Evolutionary conservation across 805 yeast genomes (phyloP).

Genomic region (Candida taoyuanica): DNA sequence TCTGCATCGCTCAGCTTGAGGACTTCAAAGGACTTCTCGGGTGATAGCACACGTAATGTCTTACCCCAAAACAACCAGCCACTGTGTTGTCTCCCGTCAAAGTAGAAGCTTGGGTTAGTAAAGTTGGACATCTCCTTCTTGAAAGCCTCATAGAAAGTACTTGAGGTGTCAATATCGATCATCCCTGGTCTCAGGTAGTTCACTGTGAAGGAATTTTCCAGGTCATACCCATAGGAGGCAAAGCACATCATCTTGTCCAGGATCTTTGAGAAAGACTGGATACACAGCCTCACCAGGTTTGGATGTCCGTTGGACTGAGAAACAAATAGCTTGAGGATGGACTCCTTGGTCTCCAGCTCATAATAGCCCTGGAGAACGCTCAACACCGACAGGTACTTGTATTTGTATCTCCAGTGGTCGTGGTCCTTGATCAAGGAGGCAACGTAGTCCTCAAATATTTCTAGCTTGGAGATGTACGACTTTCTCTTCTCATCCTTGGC

Average conservation of each 20-base stretch:
- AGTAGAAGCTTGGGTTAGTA: conserved; percentile 44
- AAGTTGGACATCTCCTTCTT: conserved; percentile 46
- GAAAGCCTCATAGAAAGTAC: conserved; percentile 39
- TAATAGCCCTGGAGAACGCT: conserved; percentile 48
- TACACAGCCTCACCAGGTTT: conserved; percentile 50
- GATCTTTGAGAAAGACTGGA: conserved; percentile 55
- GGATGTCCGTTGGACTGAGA: conserved; percentile 56
- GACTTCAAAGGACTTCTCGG: conserved; percentile 26
- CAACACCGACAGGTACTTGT: conserved; percentile 45
- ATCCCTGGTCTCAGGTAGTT: conserved; percentile 32
- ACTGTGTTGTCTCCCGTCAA: conserved; percentile 50
- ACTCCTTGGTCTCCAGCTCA: conserved; percentile 41
- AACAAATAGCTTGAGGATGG: conserved; percentile 40
- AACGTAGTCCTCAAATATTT: conserved; percentile 37
- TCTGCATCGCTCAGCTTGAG: conserved; percentile 40
- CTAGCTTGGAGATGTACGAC: conserved; percentile 36
- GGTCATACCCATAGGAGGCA: conserved; percentile 44
- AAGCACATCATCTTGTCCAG: conserved; percentile 41
- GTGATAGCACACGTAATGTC: conserved; percentile 39
- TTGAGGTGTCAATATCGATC: conserved; percentile 36
- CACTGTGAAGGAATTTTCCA: conserved; percentile 39
- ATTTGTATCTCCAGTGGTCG: conserved; percentile 54
- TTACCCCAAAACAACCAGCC: conserved; percentile 82
- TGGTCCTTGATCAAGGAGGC: conserved; percentile 25
- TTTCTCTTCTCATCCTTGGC: conserved; percentile 60